Base-by-base conservation (phyloP, 2,329 filamentous ascomycete species). In the Onygenales sp. region DNA sequence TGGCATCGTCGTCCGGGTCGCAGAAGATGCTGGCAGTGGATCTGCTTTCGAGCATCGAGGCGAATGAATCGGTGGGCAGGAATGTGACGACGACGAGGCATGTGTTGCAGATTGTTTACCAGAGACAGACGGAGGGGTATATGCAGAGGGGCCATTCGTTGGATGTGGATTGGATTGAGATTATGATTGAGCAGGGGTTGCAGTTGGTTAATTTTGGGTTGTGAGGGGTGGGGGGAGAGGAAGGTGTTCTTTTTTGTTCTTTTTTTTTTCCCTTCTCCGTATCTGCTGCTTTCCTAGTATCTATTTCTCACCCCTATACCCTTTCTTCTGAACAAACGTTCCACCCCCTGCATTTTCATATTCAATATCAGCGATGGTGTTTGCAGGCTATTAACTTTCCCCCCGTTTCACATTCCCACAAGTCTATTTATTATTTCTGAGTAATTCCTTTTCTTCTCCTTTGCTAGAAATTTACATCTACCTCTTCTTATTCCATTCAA, bases 151-250 rank as follows among this genome's bases (percentile, higher is more conserved):
- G 69, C 6, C 67, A 71, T 57, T 63, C 69, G 48, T 65, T 73
- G 54, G 69, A 73, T 59, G 71, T 80, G 33, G 74, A 78, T 56
- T 81, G 78, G 78, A 61, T 75, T 27, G 68, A 72, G 31, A 60
- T 79, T 14, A 72, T 79, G 63, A 64, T 67, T 44, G 68, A 72
- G 53, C 67, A 69, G 53, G 72, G 73, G 5, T 59, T 78, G 58
- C 68, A 71, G 50, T 68, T 80, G 52, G 75, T 80, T 3, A 77
- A 76, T 61, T 79, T 77, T 66, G 75, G 76, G 31, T 66, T 78
- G 59, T 77, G 60, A 73, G 63, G 55, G 17, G 17, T 17, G 17
- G 17, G 17, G 14, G 48, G 51, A 31, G 21, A 46, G 35, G 17
- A 36, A 13, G 8, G 31, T 5, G 21, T 33, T 49, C 53, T 43